A percentile compares a stretch with the other conserved stretches of the same genome.
These are phyloP conservation scores for Mortierella sp. DNA, from an alignment of 371 early-diverging fungal genomes.

Conservation along the genomic window DNA sequence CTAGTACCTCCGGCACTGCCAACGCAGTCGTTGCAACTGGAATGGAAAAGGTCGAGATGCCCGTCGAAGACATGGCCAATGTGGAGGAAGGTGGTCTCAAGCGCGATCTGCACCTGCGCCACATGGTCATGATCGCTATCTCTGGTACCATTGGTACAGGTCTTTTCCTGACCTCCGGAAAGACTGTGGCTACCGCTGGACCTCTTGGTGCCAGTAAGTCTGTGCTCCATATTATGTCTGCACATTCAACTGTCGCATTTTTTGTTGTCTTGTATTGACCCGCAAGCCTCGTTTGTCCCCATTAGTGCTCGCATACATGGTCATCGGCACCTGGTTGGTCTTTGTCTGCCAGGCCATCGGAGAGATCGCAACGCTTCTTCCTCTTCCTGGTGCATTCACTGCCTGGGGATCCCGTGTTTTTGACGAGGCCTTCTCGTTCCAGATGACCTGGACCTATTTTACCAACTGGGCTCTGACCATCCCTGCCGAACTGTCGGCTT, in stretches of 20 bases:
- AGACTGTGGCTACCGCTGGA: slow-evolving; percentile 76
- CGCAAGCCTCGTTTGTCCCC: too few species aligned
- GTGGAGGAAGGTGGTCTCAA: slow-evolving; percentile 50
- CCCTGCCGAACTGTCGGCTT: slow-evolving; percentile 82
- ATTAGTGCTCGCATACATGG: slow-evolving; percentile 74
- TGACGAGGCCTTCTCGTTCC: slow-evolving; percentile 83
- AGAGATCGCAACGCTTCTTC: slow-evolving; percentile 86
- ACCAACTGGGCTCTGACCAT: slow-evolving; percentile 85
- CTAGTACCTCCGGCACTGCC: background rate
- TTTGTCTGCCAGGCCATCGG: slow-evolving; percentile 85
- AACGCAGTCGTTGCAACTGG: background rate
- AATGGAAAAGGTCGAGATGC: slow-evolving; percentile 12
- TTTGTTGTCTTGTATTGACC: background rate
- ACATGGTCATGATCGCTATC: slow-evolving; percentile 83
- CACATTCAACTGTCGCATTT: background rate
- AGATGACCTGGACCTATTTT: slow-evolving; percentile 69
- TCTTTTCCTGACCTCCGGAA: slow-evolving; percentile 84
- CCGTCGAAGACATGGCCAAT: slow-evolving; percentile 19
- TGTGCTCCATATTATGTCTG: background rate
- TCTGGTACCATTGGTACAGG: slow-evolving; percentile 88
- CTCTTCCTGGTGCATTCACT: slow-evolving; percentile 85
- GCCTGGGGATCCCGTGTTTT: slow-evolving; percentile 84
- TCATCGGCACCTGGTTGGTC: slow-evolving; percentile 82
- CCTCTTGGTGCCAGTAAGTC: slow-evolving; percentile 72
- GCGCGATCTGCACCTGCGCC: slow-evolving; percentile 69